Conservation (phyloP, 768 basidiomycete genomes). For the Phanerodontia chrysosporium region DNA sequence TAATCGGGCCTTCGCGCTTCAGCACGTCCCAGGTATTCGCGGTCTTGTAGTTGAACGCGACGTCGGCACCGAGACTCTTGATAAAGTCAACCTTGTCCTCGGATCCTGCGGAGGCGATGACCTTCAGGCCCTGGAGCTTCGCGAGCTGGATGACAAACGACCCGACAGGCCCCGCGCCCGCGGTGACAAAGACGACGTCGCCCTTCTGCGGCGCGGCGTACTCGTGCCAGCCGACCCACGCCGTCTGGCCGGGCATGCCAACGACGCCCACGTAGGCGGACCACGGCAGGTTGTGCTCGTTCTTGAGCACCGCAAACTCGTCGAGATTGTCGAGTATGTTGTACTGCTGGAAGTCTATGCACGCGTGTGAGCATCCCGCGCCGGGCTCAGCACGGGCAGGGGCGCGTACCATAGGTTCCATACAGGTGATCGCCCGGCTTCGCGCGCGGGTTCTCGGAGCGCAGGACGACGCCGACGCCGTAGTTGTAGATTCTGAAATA, state of each 20-base stretch:
- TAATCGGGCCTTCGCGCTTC: constrained; percentile 50
- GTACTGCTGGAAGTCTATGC: constrained; percentile 39
- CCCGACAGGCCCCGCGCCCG: constrained; percentile 47
- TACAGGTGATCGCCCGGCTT: constrained; percentile 24
- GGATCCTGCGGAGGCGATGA: constrained; percentile 67
- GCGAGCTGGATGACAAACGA: constrained; percentile 50
- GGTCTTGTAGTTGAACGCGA: constrained; percentile 74
- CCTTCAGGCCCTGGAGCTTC: constrained; percentile 44
- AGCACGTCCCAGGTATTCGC: constrained; percentile 47
- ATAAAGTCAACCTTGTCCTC: constrained; percentile 70
- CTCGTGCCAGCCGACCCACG: constrained; percentile 39
- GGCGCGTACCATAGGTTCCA: constrained; percentile 14
- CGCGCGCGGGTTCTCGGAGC: constrained; percentile 20
- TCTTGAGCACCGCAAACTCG: constrained; percentile 29
- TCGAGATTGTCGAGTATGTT: constrained; percentile 23
- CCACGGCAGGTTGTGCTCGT: constrained; percentile 45
- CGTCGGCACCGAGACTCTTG: constrained; percentile 59
- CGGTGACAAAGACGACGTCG: constrained; percentile 45
- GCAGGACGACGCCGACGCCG: constrained; percentile 23
- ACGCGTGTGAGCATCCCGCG: background rate
- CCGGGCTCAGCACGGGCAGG: constrained; percentile 37
- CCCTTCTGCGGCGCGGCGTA: constrained; percentile 41
- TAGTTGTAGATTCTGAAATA: constrained; percentile 19
- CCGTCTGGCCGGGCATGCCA: constrained; percentile 40
- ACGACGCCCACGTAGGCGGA: constrained; percentile 43